phyloP scores from a whole-genome alignment of 2,329 filamentous ascomycete genomes.

The Hymenoscyphus scutula region DNA sequence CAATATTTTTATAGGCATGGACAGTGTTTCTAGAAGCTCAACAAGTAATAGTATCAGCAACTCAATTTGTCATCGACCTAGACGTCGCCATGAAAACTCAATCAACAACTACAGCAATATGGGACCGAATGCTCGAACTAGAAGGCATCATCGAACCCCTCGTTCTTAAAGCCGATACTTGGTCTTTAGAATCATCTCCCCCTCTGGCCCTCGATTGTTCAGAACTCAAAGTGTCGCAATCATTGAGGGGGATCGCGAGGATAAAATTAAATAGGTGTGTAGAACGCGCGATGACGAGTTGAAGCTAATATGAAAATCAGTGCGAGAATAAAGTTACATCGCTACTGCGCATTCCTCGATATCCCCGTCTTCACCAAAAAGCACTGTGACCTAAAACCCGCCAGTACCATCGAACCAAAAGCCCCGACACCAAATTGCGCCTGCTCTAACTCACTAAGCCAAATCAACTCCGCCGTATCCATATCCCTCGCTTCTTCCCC shows the following conservation, averaged over 20 bases:
- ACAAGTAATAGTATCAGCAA: constrained; percentile 47
- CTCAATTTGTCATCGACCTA: constrained; percentile 48
- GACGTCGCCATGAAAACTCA: constrained; percentile 42
- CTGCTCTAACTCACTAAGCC: constrained; percentile 23
- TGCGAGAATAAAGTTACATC: constrained; percentile 51
- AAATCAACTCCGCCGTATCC: constrained; percentile 14
- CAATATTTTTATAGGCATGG: constrained; percentile 36
- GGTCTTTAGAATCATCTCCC: constrained; percentile 24
- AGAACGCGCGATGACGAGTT: neutral
- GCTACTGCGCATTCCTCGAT: constrained; percentile 51
- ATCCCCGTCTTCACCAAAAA: constrained; percentile 48
- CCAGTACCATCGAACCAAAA: neutral
- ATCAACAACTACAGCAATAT: constrained; percentile 42
- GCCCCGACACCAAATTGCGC: constrained; percentile 17
- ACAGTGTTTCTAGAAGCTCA: constrained; percentile 45
- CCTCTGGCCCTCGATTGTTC: constrained; percentile 38
- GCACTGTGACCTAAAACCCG: constrained; percentile 46
- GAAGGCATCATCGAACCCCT: constrained; percentile 29
- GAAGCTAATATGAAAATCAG: constrained; percentile 32
- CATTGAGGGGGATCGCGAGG: constrained; percentile 46
- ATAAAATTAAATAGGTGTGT: constrained; percentile 49
- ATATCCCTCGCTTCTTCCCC: neutral
- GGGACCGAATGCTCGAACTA: constrained; percentile 30
- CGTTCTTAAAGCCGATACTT: constrained; percentile 25
- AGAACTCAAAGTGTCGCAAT: constrained; percentile 44